Base-by-base conservation (phyloP, 225 moss, liverwort and hornwort genomes). In the Sphagnum tenellum region DNA sequence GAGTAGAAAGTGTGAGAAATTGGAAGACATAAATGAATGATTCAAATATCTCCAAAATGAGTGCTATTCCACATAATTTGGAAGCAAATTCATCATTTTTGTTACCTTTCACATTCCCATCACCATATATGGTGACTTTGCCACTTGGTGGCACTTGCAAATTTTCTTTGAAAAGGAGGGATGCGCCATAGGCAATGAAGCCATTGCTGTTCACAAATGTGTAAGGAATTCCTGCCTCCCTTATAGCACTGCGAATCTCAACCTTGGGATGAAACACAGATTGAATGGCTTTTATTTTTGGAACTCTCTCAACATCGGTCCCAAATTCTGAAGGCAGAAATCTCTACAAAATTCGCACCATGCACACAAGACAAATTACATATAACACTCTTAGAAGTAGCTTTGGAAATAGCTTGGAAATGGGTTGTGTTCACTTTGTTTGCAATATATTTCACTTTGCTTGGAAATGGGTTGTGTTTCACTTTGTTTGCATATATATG, bases 251-350 rank as follows among this genome's bases (percentile, higher is more conserved):
- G 10, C 71, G 72, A 44, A 84, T 67, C 8, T 3, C 50, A 1
- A 51, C 44, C 66, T 79, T 83, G 54, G 59, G 7, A 9, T n/a
- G 50, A 13, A 58, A 59, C 8, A 60, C 44, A 0, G 3, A 7
- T 48, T 76, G 66, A 0, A 59, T 5, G 45, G 47, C 48, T 44
- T 76, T 50, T 46, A 80, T 65, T 8, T 70, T 0, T 12, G 61
- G 46, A 12, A 5, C 50, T 5, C 14, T 56, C 13, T 80, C 84
- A 3, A 63, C 60, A 55, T 80, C 71, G 13, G 61, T 68, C 0
- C 75, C 80, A 47, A 75, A 80, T 47, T 84, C 84, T 3, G 80
- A 75, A 4, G 84, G 80, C n/a, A 78, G 29, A 54, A 77, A 78
- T 66, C 82, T 73, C 70, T 70, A 56, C 60, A 29, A 29, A 29